Evolutionary conservation across 2,329 filamentous ascomycete species (phyloP).

Genomic region (Hypoxylon sp.): DNA sequence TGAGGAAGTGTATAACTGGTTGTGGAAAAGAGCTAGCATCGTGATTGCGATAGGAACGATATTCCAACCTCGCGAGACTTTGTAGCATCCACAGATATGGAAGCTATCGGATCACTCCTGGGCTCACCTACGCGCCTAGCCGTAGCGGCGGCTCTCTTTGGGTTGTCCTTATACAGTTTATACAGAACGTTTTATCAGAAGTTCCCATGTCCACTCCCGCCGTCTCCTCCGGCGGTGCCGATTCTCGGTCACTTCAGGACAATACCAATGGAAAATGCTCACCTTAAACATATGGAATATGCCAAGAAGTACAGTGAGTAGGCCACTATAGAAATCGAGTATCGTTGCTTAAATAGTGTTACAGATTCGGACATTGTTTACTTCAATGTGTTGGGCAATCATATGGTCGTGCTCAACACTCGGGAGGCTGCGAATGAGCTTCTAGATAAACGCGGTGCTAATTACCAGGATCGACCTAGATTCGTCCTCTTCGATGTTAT

Average conservation of each 20-base stretch:
- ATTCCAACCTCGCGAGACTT: neutral
- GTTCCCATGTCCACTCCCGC: slow-evolving; percentile 38
- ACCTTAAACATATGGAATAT: slow-evolving; percentile 45
- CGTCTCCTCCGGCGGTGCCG: slow-evolving; percentile 41
- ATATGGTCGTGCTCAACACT: slow-evolving; percentile 58
- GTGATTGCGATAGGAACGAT: slow-evolving; percentile 2
- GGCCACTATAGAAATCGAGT: no score
- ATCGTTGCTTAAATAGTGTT: slow-evolving; percentile 1
- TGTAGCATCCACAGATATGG: slow-evolving; percentile 19
- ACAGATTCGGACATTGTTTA: slow-evolving; percentile 52
- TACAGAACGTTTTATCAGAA: slow-evolving; percentile 20
- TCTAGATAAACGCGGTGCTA: slow-evolving; percentile 58
- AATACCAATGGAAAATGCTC: slow-evolving; percentile 41
- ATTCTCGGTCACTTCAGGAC: slow-evolving; percentile 41
- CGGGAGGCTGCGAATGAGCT: slow-evolving; percentile 58
- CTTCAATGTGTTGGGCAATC: slow-evolving; percentile 56
- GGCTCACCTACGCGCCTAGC: slow-evolving; percentile 23
- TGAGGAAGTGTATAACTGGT: neutral
- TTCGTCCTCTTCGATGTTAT: slow-evolving; percentile 56
- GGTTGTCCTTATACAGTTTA: slow-evolving; percentile 58
- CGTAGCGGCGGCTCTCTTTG: slow-evolving; percentile 4
- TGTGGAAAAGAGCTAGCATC: neutral
- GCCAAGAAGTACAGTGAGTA: slow-evolving; percentile 39
- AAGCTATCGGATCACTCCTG: slow-evolving; percentile 20
- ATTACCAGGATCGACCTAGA: slow-evolving; percentile 58